These are phyloP conservation scores for barley (Hordeum vulgare) DNA, from an alignment of 176 grass and related monocot species.

Conservation along the genomic window DNA sequence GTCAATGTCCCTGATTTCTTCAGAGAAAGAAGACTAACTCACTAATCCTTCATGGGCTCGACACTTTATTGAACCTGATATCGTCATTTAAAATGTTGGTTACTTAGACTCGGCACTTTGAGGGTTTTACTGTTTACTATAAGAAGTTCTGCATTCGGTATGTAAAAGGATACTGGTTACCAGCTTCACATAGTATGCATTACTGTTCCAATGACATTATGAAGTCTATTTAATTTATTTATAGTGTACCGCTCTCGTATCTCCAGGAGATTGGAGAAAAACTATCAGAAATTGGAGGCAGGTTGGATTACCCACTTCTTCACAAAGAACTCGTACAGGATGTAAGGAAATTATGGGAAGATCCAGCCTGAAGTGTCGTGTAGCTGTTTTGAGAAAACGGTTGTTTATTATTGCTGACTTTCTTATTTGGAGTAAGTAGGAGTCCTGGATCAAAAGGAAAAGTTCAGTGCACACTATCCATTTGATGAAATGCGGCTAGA, in stretches of 20 bases:
- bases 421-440: too few species aligned
- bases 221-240: background rate
- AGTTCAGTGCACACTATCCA: too few species aligned
- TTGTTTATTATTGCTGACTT: too few species aligned
- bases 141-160: too few species aligned
- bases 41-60: background rate
- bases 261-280: slow-evolving; percentile 75
- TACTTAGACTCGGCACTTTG: too few species aligned
- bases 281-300: slow-evolving; percentile 68
- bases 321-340: slow-evolving; percentile 62
- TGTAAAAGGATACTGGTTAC: too few species aligned
- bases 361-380: too few species aligned
- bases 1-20: background rate
- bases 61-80: background rate
- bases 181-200: background rate
- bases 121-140: background rate
- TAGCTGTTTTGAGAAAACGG: too few species aligned
- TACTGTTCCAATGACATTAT: background rate
- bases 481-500: too few species aligned
- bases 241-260: background rate
- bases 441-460: too few species aligned
- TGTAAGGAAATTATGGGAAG: slow-evolving; percentile 71
- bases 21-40: background rate
- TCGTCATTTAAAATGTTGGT: too few species aligned
- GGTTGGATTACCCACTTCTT: slow-evolving; percentile 66